Conservation (phyloP, 805 yeast genomes). For the Candida khao-thaluensis region DNA sequence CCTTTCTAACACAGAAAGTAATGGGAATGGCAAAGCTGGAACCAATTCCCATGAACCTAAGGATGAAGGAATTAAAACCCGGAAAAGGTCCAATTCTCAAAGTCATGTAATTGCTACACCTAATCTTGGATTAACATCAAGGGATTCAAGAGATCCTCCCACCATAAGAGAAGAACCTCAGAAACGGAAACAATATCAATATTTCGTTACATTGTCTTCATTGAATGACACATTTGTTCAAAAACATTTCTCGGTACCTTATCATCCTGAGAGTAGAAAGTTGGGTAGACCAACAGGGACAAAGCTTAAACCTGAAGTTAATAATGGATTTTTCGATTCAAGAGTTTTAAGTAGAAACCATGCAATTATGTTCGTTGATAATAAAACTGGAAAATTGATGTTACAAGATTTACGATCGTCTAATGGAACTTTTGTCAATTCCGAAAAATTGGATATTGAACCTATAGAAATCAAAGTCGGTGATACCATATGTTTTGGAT, state of each 20-base stretch:
- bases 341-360: constrained; percentile 91
- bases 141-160: constrained; percentile 1
- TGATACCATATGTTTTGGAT: constrained; percentile 90
- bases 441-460: constrained; percentile 60
- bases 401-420: constrained; percentile 86
- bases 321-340: constrained; percentile 93
- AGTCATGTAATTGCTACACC: constrained; percentile 36
- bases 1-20: constrained; percentile 10
- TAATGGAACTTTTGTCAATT: constrained; percentile 92
- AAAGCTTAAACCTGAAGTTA: constrained; percentile 54
- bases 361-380: constrained; percentile 82
- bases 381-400: constrained; percentile 60
- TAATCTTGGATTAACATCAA: constrained; percentile 11
- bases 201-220: constrained; percentile 70
- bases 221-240: constrained; percentile 79
- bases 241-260: constrained; percentile 77
- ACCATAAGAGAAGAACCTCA: constrained; percentile 15
- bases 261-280: constrained; percentile 76
- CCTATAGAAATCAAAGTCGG: constrained; percentile 67
- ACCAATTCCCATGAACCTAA: not conserved
- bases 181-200: constrained; percentile 33
- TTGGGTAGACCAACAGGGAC: constrained; percentile 87
- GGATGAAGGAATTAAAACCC: constrained; percentile 13
- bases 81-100: constrained; percentile 42
- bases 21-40: not conserved